A percentile compares a stretch with the other conserved stretches of the same genome.
These are phyloP conservation scores for Asterella californica DNA, from an alignment of 225 moss, liverwort and hornwort species.

Conservation along the genomic window DNA sequence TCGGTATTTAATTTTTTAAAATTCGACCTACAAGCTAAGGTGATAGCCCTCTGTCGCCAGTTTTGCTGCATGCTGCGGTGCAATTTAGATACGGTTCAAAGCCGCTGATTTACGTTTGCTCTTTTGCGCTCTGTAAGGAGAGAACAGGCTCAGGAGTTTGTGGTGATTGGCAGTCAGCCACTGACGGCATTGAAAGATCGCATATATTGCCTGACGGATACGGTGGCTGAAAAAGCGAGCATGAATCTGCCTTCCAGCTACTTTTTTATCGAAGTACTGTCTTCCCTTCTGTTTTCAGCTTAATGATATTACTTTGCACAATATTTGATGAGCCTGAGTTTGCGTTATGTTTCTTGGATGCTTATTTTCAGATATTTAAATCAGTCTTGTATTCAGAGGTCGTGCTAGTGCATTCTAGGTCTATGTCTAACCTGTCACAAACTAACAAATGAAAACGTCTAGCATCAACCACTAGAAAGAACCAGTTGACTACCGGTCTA, in stretches of 20 bases:
- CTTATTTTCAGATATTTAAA: neutral
- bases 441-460: neutral
- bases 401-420: too few species aligned
- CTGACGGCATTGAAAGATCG: slow-evolving; percentile 78
- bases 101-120: neutral
- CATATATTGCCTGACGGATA: slow-evolving; percentile 85
- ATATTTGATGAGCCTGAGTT: neutral
- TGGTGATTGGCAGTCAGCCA: slow-evolving; percentile 75
- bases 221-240: slow-evolving; percentile 60
- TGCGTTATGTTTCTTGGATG: neutral
- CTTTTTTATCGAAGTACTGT: slow-evolving; percentile 66
- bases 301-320: too few species aligned
- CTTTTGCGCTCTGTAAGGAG: neutral
- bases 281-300: neutral
- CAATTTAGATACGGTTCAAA: neutral
- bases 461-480: neutral
- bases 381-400: neutral
- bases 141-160: slow-evolving; percentile 70
- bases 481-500: neutral
- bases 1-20: neutral
- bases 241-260: slow-evolving; percentile 69
- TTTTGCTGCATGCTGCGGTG: neutral
- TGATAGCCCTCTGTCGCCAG: neutral
- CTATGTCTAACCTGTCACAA: neutral
- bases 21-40: neutral